These are phyloP conservation scores for Meyerozyma sp. DNA, from an alignment of 1,139 yeast species.

Conservation along the genomic window DNA sequence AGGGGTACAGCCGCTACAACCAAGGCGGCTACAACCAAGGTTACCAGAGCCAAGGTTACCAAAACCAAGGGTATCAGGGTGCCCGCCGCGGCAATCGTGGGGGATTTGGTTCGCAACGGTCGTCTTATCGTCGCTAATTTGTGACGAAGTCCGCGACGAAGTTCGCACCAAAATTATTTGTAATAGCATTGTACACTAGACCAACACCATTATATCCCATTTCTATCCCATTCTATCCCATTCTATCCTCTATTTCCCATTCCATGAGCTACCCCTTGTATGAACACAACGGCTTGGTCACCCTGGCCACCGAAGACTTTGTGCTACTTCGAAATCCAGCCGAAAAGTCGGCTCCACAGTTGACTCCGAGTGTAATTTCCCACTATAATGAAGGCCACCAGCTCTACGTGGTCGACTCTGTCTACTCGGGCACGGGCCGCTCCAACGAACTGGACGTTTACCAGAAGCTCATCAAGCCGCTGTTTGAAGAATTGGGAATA, in stretches of 20 bases:
- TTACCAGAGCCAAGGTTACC: not conserved
- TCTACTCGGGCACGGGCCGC: conserved; percentile 54
- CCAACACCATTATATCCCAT: not conserved
- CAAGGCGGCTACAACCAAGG: conserved; percentile 5
- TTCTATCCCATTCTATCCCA: not conserved
- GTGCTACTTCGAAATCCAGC: not conserved
- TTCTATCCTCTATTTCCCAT: too few species aligned
- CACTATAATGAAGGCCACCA: not conserved
- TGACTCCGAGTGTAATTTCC: not conserved
- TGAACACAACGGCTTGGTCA: not conserved
- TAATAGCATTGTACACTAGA: not conserved
- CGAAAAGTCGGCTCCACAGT: not conserved
- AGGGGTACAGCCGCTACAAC: conserved; percentile 7
- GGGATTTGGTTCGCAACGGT: conserved; percentile 2
- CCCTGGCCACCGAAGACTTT: not conserved
- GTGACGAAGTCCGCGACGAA: not conserved
- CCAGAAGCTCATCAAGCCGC: conserved; percentile 36
- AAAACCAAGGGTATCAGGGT: conserved; percentile 2
- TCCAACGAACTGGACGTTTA: conserved; percentile 33
- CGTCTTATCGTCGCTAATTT: not conserved
- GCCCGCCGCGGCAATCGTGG: conserved; percentile 1
- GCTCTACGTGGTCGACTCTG: conserved; percentile 41
- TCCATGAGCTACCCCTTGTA: not conserved
- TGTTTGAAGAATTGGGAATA: conserved; percentile 33
- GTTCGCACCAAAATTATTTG: not conserved